Percentiles rank a stretch among this genome's conserved stretches.
Evolutionary conservation across 2,329 filamentous ascomycete genomes (phyloP).

Genomic region (Microdochium trichocladiopsis): DNA sequence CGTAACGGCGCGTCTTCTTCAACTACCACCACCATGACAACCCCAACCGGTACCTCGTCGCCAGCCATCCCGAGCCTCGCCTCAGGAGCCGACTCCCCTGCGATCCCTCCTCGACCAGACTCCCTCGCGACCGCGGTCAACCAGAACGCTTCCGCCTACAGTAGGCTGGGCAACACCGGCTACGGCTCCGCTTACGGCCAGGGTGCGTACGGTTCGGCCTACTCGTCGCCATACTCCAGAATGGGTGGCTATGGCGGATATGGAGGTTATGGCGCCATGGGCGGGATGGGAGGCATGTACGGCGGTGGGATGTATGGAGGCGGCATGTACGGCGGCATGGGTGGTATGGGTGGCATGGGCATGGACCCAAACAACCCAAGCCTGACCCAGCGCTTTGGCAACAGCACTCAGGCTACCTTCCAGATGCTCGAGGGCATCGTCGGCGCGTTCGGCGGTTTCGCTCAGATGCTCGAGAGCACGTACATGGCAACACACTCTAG

Average conservation of each 20-base stretch:
- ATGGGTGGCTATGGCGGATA: conserved; percentile 25
- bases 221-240: conserved; percentile 45
- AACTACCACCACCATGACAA: conserved; percentile 25
- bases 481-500: conserved; percentile 99
- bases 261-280: conserved; percentile 31
- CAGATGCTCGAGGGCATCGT: conserved; percentile 98
- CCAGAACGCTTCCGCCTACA: conserved; percentile 81
- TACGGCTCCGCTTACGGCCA: conserved; percentile 19
- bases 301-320: conserved; percentile 28
- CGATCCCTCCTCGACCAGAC: conserved; percentile 73
- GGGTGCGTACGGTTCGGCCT: conserved; percentile 18
- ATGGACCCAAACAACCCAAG: conserved; percentile 79
- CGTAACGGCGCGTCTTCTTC: conserved; percentile 56
- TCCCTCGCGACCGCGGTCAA: conserved; percentile 75
- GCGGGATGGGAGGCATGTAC: conserved; percentile 24
- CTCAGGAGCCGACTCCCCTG: conserved; percentile 44
- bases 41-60: conserved; percentile 31
- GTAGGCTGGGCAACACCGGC: conserved; percentile 46
- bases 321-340: conserved; percentile 24
- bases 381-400: conserved; percentile 89
- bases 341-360: conserved; percentile 35
- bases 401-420: conserved; percentile 93
- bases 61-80: conserved; percentile 34
- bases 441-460: conserved; percentile 92
- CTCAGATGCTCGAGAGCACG: conserved; percentile 98